These are phyloP conservation scores for Albophoma yamanashiensis DNA, from an alignment of 2,329 filamentous ascomycete species.

Conservation along the genomic window DNA sequence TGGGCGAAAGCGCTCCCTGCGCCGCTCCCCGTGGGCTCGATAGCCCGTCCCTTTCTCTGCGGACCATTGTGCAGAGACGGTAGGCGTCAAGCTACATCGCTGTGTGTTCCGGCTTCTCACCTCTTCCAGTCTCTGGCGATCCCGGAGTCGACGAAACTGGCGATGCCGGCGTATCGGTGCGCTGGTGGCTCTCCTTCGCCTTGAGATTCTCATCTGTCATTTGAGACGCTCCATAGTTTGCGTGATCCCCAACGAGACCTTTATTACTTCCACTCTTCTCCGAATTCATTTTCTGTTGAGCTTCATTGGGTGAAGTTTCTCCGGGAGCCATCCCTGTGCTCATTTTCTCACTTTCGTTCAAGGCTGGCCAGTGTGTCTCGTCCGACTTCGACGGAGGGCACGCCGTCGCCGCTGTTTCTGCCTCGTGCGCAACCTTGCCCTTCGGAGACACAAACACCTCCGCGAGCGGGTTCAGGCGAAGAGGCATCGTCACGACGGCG, in stretches of 20 bases:
- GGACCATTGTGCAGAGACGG: neutral
- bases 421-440: neutral
- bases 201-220: neutral
- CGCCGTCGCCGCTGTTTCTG: no score
- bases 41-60: neutral
- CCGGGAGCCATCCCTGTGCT: no score
- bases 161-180: neutral
- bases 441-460: neutral
- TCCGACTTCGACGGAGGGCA: no score
- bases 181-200: neutral
- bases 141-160: neutral
- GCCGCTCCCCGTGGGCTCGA: neutral
- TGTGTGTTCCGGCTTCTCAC: no score
- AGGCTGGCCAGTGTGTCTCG: no score
- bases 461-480: slow-evolving; percentile 1
- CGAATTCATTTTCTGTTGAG: no score
- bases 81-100: neutral
- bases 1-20: neutral
- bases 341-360: no score
- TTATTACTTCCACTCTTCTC: no score
- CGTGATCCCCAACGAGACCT: no score
- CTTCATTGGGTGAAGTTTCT: no score
- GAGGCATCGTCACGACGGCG: neutral
- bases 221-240: no score
- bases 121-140: neutral